Evolutionary conservation across 2,329 filamentous ascomycete species (phyloP).

Genomic region (Periglandula ipomoeae): DNA sequence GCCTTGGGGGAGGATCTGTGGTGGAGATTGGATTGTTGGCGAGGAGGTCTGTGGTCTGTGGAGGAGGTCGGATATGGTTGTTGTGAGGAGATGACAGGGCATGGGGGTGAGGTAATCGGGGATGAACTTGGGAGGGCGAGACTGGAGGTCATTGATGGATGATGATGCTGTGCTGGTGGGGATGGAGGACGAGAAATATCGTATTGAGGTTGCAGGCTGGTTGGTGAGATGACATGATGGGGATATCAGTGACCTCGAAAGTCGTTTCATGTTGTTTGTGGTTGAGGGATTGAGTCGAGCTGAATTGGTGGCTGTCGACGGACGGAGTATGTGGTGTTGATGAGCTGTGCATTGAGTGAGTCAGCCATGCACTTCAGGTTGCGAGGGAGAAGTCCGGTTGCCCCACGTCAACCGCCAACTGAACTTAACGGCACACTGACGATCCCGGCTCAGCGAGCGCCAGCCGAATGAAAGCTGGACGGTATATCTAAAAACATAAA

Average conservation of each 20-base stretch:
- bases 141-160: neutral
- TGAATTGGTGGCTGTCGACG: neutral
- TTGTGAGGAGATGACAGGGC: constrained; percentile 54
- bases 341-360: neutral
- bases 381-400: too few species aligned
- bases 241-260: neutral
- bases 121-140: constrained; percentile 22
- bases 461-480: too few species aligned
- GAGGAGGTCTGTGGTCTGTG: constrained; percentile 14
- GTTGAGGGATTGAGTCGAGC: too few species aligned
- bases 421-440: too few species aligned
- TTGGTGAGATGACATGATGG: neutral
- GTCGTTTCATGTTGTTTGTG: neutral
- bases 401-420: too few species aligned
- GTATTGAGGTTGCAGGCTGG: neutral
- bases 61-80: constrained; percentile 50
- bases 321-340: neutral
- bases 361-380: too few species aligned
- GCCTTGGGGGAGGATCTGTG: constrained; percentile 46
- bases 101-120: constrained; percentile 44
- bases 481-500: too few species aligned
- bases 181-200: neutral
- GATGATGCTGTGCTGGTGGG: neutral
- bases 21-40: constrained; percentile 14
- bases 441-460: too few species aligned